Base-by-base conservation (phyloP, 768 basidiomycete species). In the Lentinula detonsa region DNA sequence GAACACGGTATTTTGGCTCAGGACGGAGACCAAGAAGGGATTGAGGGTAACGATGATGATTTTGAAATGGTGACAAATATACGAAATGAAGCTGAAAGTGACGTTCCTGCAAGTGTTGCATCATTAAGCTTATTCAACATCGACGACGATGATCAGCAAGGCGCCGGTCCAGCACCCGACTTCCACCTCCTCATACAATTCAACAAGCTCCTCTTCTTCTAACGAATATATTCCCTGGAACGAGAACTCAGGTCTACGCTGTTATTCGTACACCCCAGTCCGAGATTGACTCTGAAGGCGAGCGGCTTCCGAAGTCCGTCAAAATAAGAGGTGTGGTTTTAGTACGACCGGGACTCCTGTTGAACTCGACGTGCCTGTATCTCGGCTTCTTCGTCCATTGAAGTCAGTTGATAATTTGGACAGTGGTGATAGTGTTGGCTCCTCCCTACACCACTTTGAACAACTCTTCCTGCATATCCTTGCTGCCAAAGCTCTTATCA, bases 221-320 rank as follows among this genome's bases (percentile, higher is more conserved):
- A 28, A 50, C 21, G 9, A 42, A 11, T 37, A 8, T 63, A 3
- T 62, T 58, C 40, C 61, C 61, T 11, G 53, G 6, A 4, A 57
- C 61, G 5, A n/a, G 61, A 46, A 39, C 53, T 11, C 28, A 35
- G 1, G 34, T 62, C n/a, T 62, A 57, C n/a, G 61, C 61, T 16
- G 45, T 62, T 11, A 9, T 62, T 37, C 37, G 37, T 37, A 37
- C 37, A 7, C 37, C 37, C 7, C 7, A 37, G 37, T 7, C 37
- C 8, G 37, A 11, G 37, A 7, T 8, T 37, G 37, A 7, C 8
- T 37, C 23, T 16, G 34, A 7, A 35, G 15, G 13, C 4, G 33
- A 5, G 7, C 50, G 5, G 23, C 23, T 46, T 16, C 50, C 23
- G 9, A 51, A 10, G 23, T 51, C 11, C 8, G 33, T 53, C 31